These are phyloP conservation scores for Coniochaeta pulveracea DNA, from an alignment of 2,329 filamentous ascomycete species.

Conservation along the genomic window DNA sequence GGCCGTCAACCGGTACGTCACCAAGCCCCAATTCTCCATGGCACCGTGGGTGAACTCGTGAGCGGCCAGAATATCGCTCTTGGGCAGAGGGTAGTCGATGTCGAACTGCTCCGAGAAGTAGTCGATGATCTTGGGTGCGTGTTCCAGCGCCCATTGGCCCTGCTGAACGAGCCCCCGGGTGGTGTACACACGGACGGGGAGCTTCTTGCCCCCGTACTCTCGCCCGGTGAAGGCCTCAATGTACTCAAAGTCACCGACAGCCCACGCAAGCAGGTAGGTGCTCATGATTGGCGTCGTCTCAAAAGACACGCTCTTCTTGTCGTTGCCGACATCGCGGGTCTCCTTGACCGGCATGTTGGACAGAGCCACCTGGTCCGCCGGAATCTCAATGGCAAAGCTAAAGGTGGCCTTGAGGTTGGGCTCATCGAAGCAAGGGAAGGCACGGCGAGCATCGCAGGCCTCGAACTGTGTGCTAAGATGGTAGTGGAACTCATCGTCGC, in stretches of 20 bases:
- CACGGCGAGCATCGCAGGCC: slow-evolving; percentile 84
- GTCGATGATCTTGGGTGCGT: slow-evolving; percentile 87
- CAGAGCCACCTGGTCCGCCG: slow-evolving; percentile 75
- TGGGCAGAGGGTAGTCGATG: slow-evolving; percentile 87
- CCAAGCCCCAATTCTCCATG: slow-evolving; percentile 95
- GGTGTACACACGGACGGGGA: slow-evolving; percentile 93
- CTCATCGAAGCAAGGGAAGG: slow-evolving; percentile 97
- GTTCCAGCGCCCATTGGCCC: slow-evolving; percentile 78
- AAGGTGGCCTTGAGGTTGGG: slow-evolving; percentile 95
- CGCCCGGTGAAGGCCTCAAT: slow-evolving; percentile 84
- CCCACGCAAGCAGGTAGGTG: slow-evolving; percentile 86
- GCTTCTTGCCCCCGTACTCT: slow-evolving; percentile 79
- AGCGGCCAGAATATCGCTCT: slow-evolving; percentile 81
- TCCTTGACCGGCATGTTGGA: slow-evolving; percentile 92
- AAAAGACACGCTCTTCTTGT: slow-evolving; percentile 66
- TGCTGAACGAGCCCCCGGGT: slow-evolving; percentile 91
- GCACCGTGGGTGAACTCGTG: slow-evolving; percentile 84
- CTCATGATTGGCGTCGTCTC: slow-evolving; percentile 84
- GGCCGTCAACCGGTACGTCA: slow-evolving; percentile 91
- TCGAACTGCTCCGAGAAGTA: slow-evolving; percentile 93
- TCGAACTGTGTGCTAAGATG: slow-evolving; percentile 98
- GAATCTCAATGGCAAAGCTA: slow-evolving; percentile 85
- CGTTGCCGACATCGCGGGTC: slow-evolving; percentile 44
- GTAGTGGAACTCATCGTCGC: slow-evolving; percentile 53
- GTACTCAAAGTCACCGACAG: slow-evolving; percentile 93